Percentiles rank a stretch among this genome's conserved stretches.
These are phyloP conservation scores for Trichosanthes truncata DNA, from an alignment of 306 rosid genomes.

Conservation along the genomic window DNA sequence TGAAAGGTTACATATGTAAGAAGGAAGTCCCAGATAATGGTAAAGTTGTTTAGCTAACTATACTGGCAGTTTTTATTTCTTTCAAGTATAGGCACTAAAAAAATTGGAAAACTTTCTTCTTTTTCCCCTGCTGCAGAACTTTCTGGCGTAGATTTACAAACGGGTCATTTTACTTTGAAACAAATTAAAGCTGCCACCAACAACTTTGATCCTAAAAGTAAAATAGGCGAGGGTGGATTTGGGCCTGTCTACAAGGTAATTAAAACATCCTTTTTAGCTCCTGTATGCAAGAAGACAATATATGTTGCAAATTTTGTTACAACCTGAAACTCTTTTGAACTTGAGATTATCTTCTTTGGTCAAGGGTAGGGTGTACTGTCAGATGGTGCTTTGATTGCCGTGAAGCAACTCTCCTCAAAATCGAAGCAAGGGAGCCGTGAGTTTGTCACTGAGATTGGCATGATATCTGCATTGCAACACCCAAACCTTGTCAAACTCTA, in stretches of 20 bases:
- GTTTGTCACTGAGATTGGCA: conserved; percentile 84
- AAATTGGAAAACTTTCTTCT: not conserved
- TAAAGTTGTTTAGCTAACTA: conserved; percentile 10
- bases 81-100: not conserved
- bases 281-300: not conserved
- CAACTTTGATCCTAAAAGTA: conserved; percentile 12
- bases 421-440: conserved; percentile 95
- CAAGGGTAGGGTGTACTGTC: conserved; percentile 48
- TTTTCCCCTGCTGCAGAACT: not conserved
- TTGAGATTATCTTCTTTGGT: not conserved
- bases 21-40: conserved; percentile 46
- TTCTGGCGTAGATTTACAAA: conserved; percentile 13
- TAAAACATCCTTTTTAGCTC: not conserved
- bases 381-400: conserved; percentile 77
- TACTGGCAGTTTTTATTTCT: not conserved
- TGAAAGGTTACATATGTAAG: conserved; percentile 33
- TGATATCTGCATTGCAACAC: conserved; percentile 94
- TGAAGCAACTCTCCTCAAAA: conserved; percentile 82
- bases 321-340: not conserved
- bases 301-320: not conserved
- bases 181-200: conserved; percentile 18
- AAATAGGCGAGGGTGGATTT: conserved; percentile 21
- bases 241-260: conserved; percentile 19
- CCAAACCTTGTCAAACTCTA: conserved; percentile 81
- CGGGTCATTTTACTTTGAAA: conserved; percentile 14